Base-by-base conservation (phyloP, 1,284 basidiomycete genomes). In the Ceratobasidium sp. region DNA sequence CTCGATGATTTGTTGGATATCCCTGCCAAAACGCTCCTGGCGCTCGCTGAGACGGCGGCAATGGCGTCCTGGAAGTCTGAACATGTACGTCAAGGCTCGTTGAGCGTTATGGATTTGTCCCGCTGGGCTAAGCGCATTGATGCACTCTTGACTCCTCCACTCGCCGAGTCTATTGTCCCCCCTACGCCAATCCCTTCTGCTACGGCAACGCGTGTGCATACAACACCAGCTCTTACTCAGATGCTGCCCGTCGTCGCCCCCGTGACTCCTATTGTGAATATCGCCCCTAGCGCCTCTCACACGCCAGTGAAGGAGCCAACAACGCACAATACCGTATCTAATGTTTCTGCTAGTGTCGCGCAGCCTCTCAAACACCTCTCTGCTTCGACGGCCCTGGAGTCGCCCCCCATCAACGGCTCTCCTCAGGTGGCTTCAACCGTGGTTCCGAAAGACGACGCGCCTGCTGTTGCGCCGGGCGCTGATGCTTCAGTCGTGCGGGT, bases 101-200 rank as follows among this genome's bases (percentile, higher is more conserved):
- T 72, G 53, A 72, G 69, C 56, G 69, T 72, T 1, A 72, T 72
- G 69, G 69, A 72, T 47, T 62, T 72, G 44, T 72, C 69, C 22
- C 69, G 69, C 48, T 72, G 69, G 69, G 69, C 69, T 57, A 72
- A 72, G 33, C 69, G 69, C 14, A 62, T 72, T 17, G 69, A 72
- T 33, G 69, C 69, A 22, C 29, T 72, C 11, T 47, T 72, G 19
- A 47, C 57, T 51, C 69, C 69, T 19, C 69, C 69, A 14, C 33
- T 56, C 11, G 44, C 69, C 19, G 69, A 72, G 57, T 60, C 66
- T 22, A 33, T 69, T 41, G 24, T 62, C 19, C 17, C 29, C 17
- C 56, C 29, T 31, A 56, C 17, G 17, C n/a, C 57, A 2, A 41
- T 27, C 17, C 19, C 33, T 2, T 19, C 41, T 15, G 41, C 33